Evolutionary conservation across 108 stramenopile species (phyloP), one percentile per base, ranked within the genome.

Genomic region (Skeletonema potamos): DNA sequence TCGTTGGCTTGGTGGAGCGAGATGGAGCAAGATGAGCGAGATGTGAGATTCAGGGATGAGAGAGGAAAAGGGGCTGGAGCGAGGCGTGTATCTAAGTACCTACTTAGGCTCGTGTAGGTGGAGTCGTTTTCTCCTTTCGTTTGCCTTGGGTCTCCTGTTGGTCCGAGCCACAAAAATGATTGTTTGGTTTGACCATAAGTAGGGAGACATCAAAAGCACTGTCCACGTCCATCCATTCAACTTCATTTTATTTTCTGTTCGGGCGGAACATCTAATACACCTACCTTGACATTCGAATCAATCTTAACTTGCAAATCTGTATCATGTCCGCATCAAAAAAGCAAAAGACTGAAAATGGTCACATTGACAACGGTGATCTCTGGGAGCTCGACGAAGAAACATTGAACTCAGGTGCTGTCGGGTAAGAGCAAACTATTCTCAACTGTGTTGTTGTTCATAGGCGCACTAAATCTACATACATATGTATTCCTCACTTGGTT

Each of bases 341-440:
- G 20, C 76, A 66, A 58, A 75, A 75, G 44, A 51, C 48, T 22
- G 48, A 51, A 22, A 51, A 51, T 51, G 48, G 48, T 22, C 48
- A 51, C 48, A 24, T 51, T 20, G 48, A 51, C 48, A 51, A 51
- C 22, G 48, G 48, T 24, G 48, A 20, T 18, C 48, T 51, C 2
- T 51, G 48, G 48, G 76, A 91, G 27, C 54, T 95, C n/a, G 94
- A 95, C 57, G 90, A 95, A 29, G 94, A 95, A 56, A 95, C 94
- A 18, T 58, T 95, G 64, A 87, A 91, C 58, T 95, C 94, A 33
- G 94, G 94, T 27, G 94, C 94, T 8, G 83, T 87, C 78, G 93
- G 93, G 91, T 93, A 76, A 86, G 92, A 55, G 26, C 39, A 28
- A 9, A 22, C 32, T 56, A 58, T 51, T 51, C 39, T 59, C 54